Base-by-base conservation (phyloP, 2,329 filamentous ascomycete species). In the Cladobotryum mycophilum region DNA sequence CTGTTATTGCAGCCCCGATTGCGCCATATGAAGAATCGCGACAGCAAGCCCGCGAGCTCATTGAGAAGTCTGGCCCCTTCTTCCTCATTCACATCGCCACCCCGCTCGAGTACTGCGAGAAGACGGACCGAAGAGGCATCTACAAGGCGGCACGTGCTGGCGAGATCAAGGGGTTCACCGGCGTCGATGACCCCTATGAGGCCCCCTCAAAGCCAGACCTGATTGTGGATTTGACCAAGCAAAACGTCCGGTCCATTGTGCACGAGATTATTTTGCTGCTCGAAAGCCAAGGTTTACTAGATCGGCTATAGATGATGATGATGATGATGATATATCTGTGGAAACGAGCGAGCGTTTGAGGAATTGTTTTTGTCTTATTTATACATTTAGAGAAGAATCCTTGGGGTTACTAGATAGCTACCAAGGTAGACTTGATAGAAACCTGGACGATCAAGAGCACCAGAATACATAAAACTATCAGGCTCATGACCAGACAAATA, bases 131-230 rank as follows among this genome's bases (percentile, higher is more conserved):
- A 77, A 81, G 86, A 55, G 93, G 93, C 53, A 85, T 96, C 65
- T 99, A 97, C 72, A 80, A 80, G 58, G 81, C 82, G 67, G 93
- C 93, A 38, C 82, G 93, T 56, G 80, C 78, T 17, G 93, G 93
- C 52, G 88, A 96, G 76, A 95, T 99, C 72, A 93, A 91, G 82
- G 91, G 91, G 57, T 99, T 99, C 80, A 99, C 93, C 7, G 93
- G 93, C 63, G 90, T 99, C 51, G 92, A 97, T 67, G 92, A 97
- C 75, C 91, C 93, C 45, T 99, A 99, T 67, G 93, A 99, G 83
- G 67, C 71, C 18, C 93, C 93, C 9, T 63, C 72, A 59, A 90
- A 92, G 73, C 81, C 91, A 33, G 84, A 97, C 67, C 76, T 99
- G 58, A 82, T 83, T 5, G 92, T 97, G 37, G 87, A 97, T 70